Evolutionary conservation across 257 asterid species (phyloP), one percentile per base, ranked within the genome.

Genomic region (Oldenlandia corymbosa): DNA sequence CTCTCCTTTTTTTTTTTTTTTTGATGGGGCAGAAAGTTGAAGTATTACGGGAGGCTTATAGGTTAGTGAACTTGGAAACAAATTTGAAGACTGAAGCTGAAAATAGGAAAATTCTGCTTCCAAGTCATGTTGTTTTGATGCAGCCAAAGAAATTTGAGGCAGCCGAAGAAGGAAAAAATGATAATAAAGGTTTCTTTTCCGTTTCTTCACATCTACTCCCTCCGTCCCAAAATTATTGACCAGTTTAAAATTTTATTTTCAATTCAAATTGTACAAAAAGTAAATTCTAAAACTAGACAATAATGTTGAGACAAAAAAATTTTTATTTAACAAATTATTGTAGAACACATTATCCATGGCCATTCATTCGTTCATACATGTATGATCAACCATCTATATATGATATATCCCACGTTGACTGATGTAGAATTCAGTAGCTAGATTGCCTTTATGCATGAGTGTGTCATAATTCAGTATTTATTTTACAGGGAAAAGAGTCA

Each of bases 21-120:
- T 65, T 54, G 23, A 5, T 11, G n/a, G 10, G 68, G 34, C 83
- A 83, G 88, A 81, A 66, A 65, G 55, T 46, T 2, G 61, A 24
- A 57, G 7, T 53, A 46, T 13, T 17, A 5, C 45, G 31, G n/a
- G 27, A 27, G 31, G 65, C 30, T 45, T 62, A 37, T 36, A 23
- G 41, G 16, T 50, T 63, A 28, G 51, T 31, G 10, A 17, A 24
- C 14, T 23, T 58, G 6, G 18, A 62, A 49, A 70, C 30, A 39
- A 53, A 16, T 34, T n/a, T 59, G 55, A 7, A 18, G 37, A 48
- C 8, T 4, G 60, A 18, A 62, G 36, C 17, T 42, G 74, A 47
- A 17, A 66, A 37, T 32, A 53, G 56, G 37, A 42, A 26, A 31
- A 60, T 43, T 28, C 24, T 24, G 28, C n/a, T 28, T 18, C 12